These are phyloP conservation scores for Leishmania guyanensis DNA, from an alignment of 208 protist species.

Conservation along the genomic window DNA sequence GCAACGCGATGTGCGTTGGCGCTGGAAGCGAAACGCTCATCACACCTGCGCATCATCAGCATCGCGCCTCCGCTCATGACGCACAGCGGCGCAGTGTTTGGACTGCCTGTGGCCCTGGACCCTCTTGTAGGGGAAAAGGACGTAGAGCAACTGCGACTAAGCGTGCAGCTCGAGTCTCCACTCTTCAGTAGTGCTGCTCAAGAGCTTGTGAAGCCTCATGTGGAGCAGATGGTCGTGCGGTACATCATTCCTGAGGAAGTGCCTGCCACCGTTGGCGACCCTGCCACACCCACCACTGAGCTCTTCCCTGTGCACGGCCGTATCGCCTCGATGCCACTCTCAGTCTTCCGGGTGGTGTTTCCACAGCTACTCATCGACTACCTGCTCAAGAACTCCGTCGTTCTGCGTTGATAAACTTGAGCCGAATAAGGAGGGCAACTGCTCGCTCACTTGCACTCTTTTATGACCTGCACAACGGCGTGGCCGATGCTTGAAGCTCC, in stretches of 20 bases:
- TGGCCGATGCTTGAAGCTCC: background rate
- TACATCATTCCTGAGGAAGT: constrained; percentile 34
- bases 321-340: constrained; percentile 67
- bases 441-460: background rate
- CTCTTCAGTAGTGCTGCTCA: constrained; percentile 26
- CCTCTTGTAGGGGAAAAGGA: constrained; percentile 47
- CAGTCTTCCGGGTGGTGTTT: constrained; percentile 72
- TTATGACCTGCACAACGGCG: background rate
- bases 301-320: background rate
- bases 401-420: constrained; percentile 39
- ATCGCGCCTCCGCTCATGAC: constrained; percentile 49
- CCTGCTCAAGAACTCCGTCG: constrained; percentile 57
- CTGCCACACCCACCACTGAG: background rate
- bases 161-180: constrained; percentile 26
- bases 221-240: constrained; percentile 72
- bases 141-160: constrained; percentile 50
- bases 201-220: constrained; percentile 37
- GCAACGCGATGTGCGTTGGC: constrained; percentile 23
- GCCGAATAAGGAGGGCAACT: background rate
- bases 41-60: constrained; percentile 51
- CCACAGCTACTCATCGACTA: constrained; percentile 84
- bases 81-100: constrained; percentile 35
- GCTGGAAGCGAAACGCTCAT: constrained; percentile 12
- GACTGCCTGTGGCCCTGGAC: constrained; percentile 31
- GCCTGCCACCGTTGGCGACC: background rate